Evolutionary conservation across 257 asterid genomes (phyloP).

Genomic region (Henckelia pumila): DNA sequence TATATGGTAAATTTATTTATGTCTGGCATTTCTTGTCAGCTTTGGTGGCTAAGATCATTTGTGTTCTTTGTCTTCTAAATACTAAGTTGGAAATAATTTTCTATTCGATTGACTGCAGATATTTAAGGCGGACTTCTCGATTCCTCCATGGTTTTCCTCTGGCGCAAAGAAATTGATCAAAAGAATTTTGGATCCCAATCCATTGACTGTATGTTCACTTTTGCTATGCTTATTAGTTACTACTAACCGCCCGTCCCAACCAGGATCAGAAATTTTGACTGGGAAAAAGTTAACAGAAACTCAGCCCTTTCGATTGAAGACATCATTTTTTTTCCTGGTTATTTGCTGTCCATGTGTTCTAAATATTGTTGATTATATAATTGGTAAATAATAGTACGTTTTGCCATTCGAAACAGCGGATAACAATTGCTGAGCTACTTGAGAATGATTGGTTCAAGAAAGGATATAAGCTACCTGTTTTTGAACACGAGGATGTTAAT

Average conservation of each 20-base stretch:
- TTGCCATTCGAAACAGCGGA: constrained; percentile 55
- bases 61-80: constrained; percentile 1
- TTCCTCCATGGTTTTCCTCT: constrained; percentile 91
- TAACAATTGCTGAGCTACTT: constrained; percentile 66
- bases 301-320: background rate
- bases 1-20: no score
- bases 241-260: background rate
- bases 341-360: no score
- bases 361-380: no score
- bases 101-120: constrained; percentile 54
- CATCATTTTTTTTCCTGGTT: no score
- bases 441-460: constrained; percentile 96
- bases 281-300: background rate
- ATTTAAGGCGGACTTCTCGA: constrained; percentile 79
- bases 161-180: constrained; percentile 79
- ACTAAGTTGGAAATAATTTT: constrained; percentile 9
- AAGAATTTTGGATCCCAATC: constrained; percentile 90
- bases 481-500: constrained; percentile 72
- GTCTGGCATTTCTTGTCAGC: background rate
- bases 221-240: constrained; percentile 2
- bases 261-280: background rate
- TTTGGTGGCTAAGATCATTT: background rate
- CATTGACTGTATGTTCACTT: constrained; percentile 58
- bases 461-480: constrained; percentile 75
- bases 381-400: background rate